A percentile compares a stretch with the other conserved stretches of the same genome.
Evolutionary conservation across 805 yeast species (phyloP).

Genomic region (Cyberlindnera bimundalis): DNA sequence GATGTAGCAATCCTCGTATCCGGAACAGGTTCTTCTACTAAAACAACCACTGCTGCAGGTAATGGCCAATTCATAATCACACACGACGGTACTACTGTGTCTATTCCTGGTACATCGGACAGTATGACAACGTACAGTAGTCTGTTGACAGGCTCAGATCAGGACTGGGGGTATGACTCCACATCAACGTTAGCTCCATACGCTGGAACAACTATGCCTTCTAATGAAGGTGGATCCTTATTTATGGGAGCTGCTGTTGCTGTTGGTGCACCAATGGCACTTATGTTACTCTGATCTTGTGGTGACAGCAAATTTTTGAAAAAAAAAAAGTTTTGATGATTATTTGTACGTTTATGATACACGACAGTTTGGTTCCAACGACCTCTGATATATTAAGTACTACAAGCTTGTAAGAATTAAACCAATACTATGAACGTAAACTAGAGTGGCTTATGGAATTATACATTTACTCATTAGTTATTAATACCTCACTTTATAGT

Average conservation of each 20-base stretch:
- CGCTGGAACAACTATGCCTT: constrained; percentile 12
- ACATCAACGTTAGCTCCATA: constrained; percentile 9
- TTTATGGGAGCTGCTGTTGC: constrained; percentile 4
- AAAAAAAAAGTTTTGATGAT: neutral
- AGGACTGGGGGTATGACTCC: constrained; percentile 12
- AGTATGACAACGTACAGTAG: constrained; percentile 2
- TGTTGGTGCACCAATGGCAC: constrained; percentile 5
- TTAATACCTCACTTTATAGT: constrained; percentile 21
- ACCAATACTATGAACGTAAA: too few relatives aligned
- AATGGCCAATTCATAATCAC: constrained; percentile 12
- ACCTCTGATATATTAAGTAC: neutral
- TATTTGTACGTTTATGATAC: neutral
- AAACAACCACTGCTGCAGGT: constrained; percentile 2
- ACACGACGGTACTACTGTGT: constrained; percentile 6
- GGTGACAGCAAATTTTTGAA: neutral
- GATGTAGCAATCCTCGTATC: neutral
- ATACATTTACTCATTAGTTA: constrained; percentile 8
- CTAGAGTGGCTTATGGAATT: too few relatives aligned
- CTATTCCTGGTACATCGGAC: constrained; percentile 7
- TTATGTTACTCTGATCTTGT: constrained; percentile 1
- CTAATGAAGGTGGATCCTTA: constrained; percentile 2
- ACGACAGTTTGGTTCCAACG: neutral
- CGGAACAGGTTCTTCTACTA: neutral
- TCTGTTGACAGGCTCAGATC: constrained; percentile 9
- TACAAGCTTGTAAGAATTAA: too few relatives aligned